Base-by-base conservation (phyloP, 2,329 filamentous ascomycete genomes). In the Magnaporthiopsis rhizophila region DNA sequence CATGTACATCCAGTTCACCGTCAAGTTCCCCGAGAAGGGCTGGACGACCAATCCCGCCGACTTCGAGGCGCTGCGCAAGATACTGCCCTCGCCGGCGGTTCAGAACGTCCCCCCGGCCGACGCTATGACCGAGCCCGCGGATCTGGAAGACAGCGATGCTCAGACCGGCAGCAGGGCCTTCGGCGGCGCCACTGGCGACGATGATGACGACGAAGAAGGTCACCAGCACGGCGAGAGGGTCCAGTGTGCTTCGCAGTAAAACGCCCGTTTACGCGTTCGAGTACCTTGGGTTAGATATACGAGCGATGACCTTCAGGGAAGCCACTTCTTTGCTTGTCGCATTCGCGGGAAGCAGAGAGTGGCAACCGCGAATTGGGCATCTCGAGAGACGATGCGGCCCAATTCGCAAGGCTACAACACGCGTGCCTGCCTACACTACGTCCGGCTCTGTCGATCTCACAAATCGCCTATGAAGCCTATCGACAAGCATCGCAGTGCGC, bases 1-100 rank as follows among this genome's bases (percentile, higher is more conserved):
- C 80, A 83, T 99, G 71, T 99, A 95, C 82, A 92, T 99, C 73
- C 92, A 96, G 75, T 99, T 99, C 81, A 89, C 91, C 73, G 92
- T 99, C 79, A 97, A 96, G 80, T 98, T 99, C 85, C 95, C 95
- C 61, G 89, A 91, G 73, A 89, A 88, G 80, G 82, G 86, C 74
- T 89, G 86, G 84, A 85, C 85, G 53, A 75, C 85, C 53, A 82
- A 89, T 62, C 80, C 87, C 21, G 82, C 86, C 65, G 89, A 91
- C 67, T 90, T 96, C 70, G 86, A 91, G 65, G 82, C 88, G 15
- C 87, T 99, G 56, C 92, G 95, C 74, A 84, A 88, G 71, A 88
- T 97, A 64, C 86, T 99, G n/a, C 94, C 94, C 2, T 79, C 89
- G 2, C 89, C 85, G 2, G 68, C 78, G 56, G 74, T 88, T 56